phyloP scores from a whole-genome alignment of 805 yeast genomes.

The Monosporozyma aerobia region DNA sequence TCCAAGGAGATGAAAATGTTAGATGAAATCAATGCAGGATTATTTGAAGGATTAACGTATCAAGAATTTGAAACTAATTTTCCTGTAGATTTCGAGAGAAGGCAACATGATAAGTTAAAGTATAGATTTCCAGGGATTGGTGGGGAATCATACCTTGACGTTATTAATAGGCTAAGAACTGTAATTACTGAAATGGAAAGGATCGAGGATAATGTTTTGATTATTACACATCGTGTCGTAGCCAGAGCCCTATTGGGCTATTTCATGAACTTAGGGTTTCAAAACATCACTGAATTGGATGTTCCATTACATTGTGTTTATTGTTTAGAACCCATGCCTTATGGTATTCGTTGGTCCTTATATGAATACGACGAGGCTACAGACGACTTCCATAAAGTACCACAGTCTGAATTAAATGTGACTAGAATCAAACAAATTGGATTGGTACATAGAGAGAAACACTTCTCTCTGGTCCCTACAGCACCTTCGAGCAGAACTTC shows the following conservation, averaged over 20 bases:
- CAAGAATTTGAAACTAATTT: constrained; percentile 63
- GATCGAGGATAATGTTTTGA: constrained; percentile 73
- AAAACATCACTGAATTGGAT: constrained; percentile 79
- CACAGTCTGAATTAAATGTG: constrained; percentile 33
- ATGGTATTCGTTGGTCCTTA: constrained; percentile 88
- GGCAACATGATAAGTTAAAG: constrained; percentile 67
- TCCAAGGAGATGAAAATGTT: constrained; percentile 87
- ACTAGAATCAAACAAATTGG: constrained; percentile 60
- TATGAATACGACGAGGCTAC: constrained; percentile 73
- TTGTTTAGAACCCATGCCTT: constrained; percentile 85
- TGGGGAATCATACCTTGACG: constrained; percentile 92
- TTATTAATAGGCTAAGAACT: constrained; percentile 79
- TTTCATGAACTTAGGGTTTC: constrained; percentile 72
- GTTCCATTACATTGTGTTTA: constrained; percentile 89
- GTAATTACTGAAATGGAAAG: constrained; percentile 89
- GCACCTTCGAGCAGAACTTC: constrained; percentile 40
- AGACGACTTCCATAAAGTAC: constrained; percentile 69
- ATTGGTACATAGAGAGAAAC: constrained; percentile 55
- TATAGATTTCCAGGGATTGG: constrained; percentile 96
- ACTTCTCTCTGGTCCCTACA: constrained; percentile 68
- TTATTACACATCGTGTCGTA: constrained; percentile 86
- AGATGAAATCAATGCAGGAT: constrained; percentile 90
- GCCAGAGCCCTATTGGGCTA: constrained; percentile 81
- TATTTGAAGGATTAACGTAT: constrained; percentile 87
- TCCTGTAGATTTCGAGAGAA: constrained; percentile 72